Base-by-base conservation (phyloP, 1,139 yeast genomes). In the Candida sanyaensis region DNA sequence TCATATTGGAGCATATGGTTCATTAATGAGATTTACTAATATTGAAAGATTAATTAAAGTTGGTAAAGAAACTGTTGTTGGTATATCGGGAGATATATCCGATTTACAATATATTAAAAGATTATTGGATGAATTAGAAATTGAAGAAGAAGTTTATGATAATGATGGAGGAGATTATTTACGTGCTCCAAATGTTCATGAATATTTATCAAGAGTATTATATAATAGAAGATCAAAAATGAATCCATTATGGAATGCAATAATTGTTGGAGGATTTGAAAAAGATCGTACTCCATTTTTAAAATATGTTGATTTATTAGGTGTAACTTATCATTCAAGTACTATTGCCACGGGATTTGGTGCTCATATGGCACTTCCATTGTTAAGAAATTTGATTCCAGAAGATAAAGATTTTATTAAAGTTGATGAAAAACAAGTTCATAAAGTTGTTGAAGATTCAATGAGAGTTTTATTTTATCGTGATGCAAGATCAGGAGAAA, bases 271-370 rank as follows among this genome's bases (percentile, higher is more conserved):
- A 8, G 99, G 98, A 5, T 79, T 86, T 59, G 87, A 86, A 63
- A 85, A 83, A 50, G 85, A 81, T 51, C 62, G 68, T 37, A 80
- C 80, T 39, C 86, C 89, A 45, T 88, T 88, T 60, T 76, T 93
- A 61, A 84, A 86, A 56, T 92, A 88, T 63, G 96, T 91, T 42
- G 97, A 95, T 66, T 75, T 95, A 53, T 78, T 91, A 50, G 99
- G 99, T 42, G 97, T 92, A 21, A 81, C 96, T 0, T 95, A 88
- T 67, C 80, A 89, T 7, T 80, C 98, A 0, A 96, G 97, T 31
- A 79, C 96, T 3, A 73, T 95, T 53, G 97, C 98, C 43, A 92
- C 99, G 2, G 99, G 99, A 1, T 93, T 92, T 66, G 99, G 99
- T 49, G 86, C 96, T 10, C 93, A 95, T 67, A 77, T 95, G 67